Conservation (phyloP, 2,329 filamentous ascomycete genomes). For the Alternaria solani region DNA sequence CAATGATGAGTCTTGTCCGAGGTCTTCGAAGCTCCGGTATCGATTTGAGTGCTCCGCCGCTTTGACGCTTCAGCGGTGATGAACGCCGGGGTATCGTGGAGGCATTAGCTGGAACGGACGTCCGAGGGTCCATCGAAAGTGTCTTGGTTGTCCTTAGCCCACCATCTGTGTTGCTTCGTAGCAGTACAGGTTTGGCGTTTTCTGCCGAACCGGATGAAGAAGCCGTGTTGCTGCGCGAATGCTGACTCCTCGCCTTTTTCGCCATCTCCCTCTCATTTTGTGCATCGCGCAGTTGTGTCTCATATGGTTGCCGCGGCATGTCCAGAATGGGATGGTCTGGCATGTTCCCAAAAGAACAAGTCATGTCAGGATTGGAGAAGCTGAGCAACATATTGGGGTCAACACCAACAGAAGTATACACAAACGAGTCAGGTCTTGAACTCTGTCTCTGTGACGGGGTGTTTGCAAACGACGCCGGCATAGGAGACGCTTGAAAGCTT, state of each 20-base stretch:
- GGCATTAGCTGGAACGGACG: constrained; percentile 30
- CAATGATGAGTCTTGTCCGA: constrained; percentile 57
- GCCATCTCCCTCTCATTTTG: constrained; percentile 45
- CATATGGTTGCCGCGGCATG: constrained; percentile 49
- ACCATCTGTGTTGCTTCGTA: constrained; percentile 58
- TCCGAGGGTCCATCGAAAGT: constrained; percentile 40
- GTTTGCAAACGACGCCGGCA: constrained; percentile 34
- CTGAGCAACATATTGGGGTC: constrained; percentile 59
- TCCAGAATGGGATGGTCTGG: constrained; percentile 28
- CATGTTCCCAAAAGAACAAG: constrained; percentile 40
- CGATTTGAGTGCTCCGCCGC: constrained; percentile 52
- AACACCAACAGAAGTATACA: constrained; percentile 52
- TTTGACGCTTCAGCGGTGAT: constrained; percentile 58
- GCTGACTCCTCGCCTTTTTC: constrained; percentile 44
- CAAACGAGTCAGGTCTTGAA: constrained; percentile 43
- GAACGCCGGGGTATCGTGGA: constrained; percentile 53
- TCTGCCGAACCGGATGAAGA: constrained; percentile 50
- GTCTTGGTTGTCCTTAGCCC: constrained; percentile 45
- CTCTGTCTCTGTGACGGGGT: constrained; percentile 27
- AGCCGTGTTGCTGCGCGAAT: constrained; percentile 52
- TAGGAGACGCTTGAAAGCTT: constrained; percentile 38
- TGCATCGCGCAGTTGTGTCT: constrained; percentile 48
- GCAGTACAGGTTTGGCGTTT: constrained; percentile 45
- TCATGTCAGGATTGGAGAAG: constrained; percentile 44
- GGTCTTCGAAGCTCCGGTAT: constrained; percentile 57